phyloP scores from a whole-genome alignment of 169 alveolate genomes.

The Ichthyophthirius multifiliis region DNA sequence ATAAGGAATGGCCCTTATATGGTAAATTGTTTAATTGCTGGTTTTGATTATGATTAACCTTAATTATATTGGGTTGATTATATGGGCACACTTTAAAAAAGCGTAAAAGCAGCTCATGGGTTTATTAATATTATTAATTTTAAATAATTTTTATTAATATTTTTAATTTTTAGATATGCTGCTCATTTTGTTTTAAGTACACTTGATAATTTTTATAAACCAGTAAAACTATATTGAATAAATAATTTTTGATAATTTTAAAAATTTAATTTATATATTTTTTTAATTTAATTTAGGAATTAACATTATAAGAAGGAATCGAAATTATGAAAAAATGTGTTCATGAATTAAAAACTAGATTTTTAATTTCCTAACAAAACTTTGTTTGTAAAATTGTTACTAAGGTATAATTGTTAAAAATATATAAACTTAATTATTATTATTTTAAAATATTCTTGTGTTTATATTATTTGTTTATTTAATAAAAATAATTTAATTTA shows the following conservation, averaged over 20 bases:
- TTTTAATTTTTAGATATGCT: constrained; percentile 45
- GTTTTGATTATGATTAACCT: constrained; percentile 62
- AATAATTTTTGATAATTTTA: background rate
- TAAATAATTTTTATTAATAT: background rate
- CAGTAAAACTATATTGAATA: constrained; percentile 23
- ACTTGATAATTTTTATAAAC: constrained; percentile 62
- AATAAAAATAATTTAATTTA: no score
- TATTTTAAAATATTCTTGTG: no score
- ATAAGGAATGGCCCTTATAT: constrained; percentile 72
- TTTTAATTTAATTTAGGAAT: constrained; percentile 14
- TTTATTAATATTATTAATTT: background rate
- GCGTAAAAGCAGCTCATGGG: constrained; percentile 79
- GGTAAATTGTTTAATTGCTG: constrained; percentile 64
- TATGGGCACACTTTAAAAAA: constrained; percentile 66
- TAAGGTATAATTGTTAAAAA: no score
- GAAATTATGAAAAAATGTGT: constrained; percentile 57
- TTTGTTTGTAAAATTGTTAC: constrained; percentile 66
- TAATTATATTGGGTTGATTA: constrained; percentile 79
- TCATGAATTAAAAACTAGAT: constrained; percentile 67
- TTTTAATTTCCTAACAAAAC: constrained; percentile 53
- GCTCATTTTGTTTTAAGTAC: constrained; percentile 66
- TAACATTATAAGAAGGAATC: constrained; percentile 61
- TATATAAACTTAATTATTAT: no score
- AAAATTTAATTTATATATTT: background rate
- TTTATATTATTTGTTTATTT: no score